Conservation (phyloP, 225 moss, liverwort and hornwort species). For the Physcomitrium patens region DNA sequence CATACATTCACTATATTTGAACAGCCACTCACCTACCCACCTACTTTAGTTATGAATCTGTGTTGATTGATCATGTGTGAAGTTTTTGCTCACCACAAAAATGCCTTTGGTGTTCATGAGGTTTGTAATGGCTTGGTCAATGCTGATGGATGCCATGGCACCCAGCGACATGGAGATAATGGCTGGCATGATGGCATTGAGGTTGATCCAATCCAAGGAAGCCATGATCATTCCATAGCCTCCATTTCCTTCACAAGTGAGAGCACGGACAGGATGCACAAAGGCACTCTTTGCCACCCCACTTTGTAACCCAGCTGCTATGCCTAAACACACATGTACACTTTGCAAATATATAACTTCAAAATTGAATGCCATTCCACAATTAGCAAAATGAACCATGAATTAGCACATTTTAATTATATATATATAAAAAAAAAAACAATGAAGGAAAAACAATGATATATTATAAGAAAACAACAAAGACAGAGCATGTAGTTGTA, state of each 20-base stretch:
- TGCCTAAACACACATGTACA: conserved; percentile 47
- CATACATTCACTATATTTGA: too few relatives aligned
- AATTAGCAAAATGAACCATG: too few relatives aligned
- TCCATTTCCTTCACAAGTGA: conserved; percentile 84
- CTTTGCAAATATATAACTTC: too few relatives aligned
- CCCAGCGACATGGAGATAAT: conserved; percentile 88
- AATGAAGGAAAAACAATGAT: too few relatives aligned
- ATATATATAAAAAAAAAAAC: too few relatives aligned
- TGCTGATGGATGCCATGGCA: conserved; percentile 78
- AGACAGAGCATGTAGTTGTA: too few relatives aligned
- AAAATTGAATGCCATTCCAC: too few relatives aligned
- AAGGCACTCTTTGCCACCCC: conserved; percentile 85
- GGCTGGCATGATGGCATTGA: conserved; percentile 62
- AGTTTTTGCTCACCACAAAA: conserved; percentile 48
- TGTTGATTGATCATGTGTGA: background rate
- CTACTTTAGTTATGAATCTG: background rate
- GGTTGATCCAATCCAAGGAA: conserved; percentile 77
- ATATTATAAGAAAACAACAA: too few relatives aligned
- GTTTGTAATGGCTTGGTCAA: conserved; percentile 84
- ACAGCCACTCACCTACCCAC: too few relatives aligned
- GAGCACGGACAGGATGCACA: conserved; percentile 76
- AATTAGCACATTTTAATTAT: too few relatives aligned
- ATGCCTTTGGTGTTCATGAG: conserved; percentile 60
- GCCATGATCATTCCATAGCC: conserved; percentile 76
- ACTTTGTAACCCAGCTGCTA: conserved; percentile 79